phyloP scores from a whole-genome alignment of 768 basidiomycete species.

The Mycena vitilis region DNA sequence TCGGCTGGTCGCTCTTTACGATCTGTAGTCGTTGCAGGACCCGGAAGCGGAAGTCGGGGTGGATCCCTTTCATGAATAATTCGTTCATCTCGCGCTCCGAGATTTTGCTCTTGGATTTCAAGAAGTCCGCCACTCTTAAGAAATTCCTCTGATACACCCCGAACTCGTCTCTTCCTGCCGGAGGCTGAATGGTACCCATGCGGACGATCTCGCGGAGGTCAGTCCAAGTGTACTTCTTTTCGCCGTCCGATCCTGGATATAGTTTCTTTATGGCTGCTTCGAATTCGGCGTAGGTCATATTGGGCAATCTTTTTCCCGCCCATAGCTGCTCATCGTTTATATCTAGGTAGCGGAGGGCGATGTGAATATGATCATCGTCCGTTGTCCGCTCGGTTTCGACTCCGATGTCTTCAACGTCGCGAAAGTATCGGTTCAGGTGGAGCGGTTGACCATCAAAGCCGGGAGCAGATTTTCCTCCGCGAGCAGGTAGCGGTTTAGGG shows the following conservation, averaged over 20 bases:
- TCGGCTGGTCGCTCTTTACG: not conserved
- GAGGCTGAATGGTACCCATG: not conserved
- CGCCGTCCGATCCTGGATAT: not conserved
- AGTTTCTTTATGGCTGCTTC: not conserved
- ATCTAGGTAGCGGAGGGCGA: not conserved
- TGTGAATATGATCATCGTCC: not conserved
- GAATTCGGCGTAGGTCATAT: not conserved
- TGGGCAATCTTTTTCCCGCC: not conserved
- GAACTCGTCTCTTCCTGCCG: not conserved
- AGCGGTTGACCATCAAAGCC: not conserved
- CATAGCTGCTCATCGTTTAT: constrained; percentile 1
- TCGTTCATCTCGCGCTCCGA: not conserved
- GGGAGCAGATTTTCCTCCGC: not conserved
- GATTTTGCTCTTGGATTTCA: not conserved
- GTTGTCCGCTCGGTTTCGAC: not conserved
- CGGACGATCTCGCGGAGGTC: not conserved
- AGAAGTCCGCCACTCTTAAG: not conserved
- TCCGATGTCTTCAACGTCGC: not conserved
- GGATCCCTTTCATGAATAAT: not conserved
- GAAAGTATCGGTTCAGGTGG: not conserved
- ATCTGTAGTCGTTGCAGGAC: not conserved
- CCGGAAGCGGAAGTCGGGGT: constrained; percentile 5
- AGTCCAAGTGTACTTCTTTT: not conserved
- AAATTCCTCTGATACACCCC: not conserved
- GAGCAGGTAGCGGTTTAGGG: not conserved